Evolutionary conservation across 1,284 basidiomycete species (phyloP).

Genomic region (Leccinum griseonigrum): DNA sequence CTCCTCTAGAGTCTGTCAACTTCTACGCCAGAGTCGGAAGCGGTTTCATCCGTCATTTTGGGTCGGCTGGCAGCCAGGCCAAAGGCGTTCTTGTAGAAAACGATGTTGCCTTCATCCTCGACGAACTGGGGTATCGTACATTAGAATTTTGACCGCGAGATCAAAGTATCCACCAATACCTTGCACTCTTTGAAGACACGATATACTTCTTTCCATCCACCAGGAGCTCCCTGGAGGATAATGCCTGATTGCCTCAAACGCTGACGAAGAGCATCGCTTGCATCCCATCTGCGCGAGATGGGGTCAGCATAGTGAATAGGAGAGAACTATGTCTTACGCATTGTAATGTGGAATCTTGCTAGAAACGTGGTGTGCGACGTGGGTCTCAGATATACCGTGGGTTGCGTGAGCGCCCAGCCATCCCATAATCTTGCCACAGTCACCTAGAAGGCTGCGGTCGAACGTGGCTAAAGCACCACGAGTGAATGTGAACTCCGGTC

Average conservation of each 20-base stretch:
- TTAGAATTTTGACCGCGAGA: conserved; percentile 15
- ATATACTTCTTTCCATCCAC: conserved; percentile 77
- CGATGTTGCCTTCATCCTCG: conserved; percentile 87
- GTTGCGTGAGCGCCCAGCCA: conserved; percentile 81
- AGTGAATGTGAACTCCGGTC: conserved; percentile 88
- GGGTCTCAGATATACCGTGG: conserved; percentile 91
- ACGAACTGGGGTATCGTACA: conserved; percentile 58
- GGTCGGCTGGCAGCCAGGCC: conserved; percentile 76
- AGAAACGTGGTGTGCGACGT: conserved; percentile 86
- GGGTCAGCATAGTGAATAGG: background rate
- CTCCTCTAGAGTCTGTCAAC: conserved; percentile 42
- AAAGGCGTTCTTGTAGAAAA: conserved; percentile 89
- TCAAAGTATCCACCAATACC: conserved; percentile 33
- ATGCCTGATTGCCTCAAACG: conserved; percentile 68
- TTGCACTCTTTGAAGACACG: conserved; percentile 77
- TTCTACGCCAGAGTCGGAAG: conserved; percentile 88
- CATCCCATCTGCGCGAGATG: conserved; percentile 70
- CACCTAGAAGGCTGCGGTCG: conserved; percentile 86
- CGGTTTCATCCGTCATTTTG: conserved; percentile 56
- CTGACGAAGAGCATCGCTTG: conserved; percentile 83
- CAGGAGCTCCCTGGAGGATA: conserved; percentile 60
- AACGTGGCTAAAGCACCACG: conserved; percentile 94
- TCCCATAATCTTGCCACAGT: conserved; percentile 67
- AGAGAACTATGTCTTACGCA: conserved; percentile 44
- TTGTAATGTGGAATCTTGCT: conserved; percentile 95